Evolutionary conservation across 257 asterid species (phyloP).

Genomic region (Verbena officinalis): DNA sequence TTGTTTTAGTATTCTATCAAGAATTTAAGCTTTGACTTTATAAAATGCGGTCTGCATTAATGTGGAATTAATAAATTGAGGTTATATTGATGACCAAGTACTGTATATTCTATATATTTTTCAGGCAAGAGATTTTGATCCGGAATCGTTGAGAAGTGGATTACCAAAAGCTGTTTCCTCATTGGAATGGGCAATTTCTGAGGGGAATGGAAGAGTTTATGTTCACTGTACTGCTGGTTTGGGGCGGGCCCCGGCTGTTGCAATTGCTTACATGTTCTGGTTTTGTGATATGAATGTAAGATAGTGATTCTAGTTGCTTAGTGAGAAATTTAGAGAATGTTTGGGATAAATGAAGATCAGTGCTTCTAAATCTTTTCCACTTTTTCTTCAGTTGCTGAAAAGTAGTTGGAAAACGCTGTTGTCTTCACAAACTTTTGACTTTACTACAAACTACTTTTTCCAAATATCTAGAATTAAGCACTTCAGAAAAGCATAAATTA

Average conservation of each 20-base stretch:
- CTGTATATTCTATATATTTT: slow-evolving; percentile 13
- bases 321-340: background rate
- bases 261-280: slow-evolving; percentile 96
- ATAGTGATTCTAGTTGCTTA: background rate
- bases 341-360: too few relatives aligned
- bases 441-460: too few relatives aligned
- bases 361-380: too few relatives aligned
- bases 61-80: background rate
- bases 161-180: slow-evolving; percentile 80
- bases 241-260: slow-evolving; percentile 95
- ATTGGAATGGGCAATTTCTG: slow-evolving; percentile 73
- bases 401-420: too few relatives aligned
- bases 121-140: slow-evolving; percentile 94
- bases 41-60: background rate
- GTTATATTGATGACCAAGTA: slow-evolving; percentile 8
- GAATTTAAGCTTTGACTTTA: background rate
- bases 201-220: slow-evolving; percentile 80
- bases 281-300: slow-evolving; percentile 77
- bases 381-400: too few relatives aligned
- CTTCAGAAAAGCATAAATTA: too few relatives aligned
- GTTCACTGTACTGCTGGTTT: slow-evolving; percentile 97
- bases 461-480: background rate
- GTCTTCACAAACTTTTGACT: too few relatives aligned
- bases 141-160: slow-evolving; percentile 79
- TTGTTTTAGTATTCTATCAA: background rate